Conservation (phyloP, 2,329 filamentous ascomycete genomes). For the Pseudocercospora macadamiae region DNA sequence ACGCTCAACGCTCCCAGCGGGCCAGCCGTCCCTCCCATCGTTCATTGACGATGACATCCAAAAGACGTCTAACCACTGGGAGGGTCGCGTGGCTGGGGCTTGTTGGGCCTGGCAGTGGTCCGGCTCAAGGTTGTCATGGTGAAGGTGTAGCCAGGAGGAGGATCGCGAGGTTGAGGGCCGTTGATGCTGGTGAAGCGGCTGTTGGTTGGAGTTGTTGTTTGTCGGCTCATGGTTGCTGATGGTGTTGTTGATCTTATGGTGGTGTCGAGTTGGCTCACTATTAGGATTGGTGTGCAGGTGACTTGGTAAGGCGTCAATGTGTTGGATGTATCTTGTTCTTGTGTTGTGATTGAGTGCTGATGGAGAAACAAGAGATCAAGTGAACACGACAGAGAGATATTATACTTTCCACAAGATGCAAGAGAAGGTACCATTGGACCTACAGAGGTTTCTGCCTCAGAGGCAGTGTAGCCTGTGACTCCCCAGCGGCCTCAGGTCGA, state of each 20-base stretch:
- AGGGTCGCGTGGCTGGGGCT: background rate
- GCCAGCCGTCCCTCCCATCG: background rate
- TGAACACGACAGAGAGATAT: slow-evolving; percentile 1
- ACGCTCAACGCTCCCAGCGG: background rate
- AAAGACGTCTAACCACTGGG: background rate
- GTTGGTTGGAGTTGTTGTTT: background rate
- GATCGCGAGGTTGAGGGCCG: background rate
- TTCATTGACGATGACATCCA: no score
- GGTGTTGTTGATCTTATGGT: background rate
- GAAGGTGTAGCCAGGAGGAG: background rate
- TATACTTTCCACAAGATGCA: background rate
- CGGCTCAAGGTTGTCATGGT: background rate
- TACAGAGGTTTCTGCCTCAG: slow-evolving; percentile 1
- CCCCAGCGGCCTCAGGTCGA: background rate
- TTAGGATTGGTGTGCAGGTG: background rate
- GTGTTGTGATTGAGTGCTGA: slow-evolving; percentile 5
- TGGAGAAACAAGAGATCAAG: background rate
- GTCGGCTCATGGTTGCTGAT: background rate
- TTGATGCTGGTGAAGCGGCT: background rate
- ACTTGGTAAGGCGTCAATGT: background rate
- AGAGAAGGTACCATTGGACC: slow-evolving; percentile 1
- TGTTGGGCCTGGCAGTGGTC: background rate
- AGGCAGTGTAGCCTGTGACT: slow-evolving; percentile 7
- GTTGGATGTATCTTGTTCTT: background rate
- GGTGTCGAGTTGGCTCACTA: background rate